Evolutionary conservation across 805 yeast genomes (phyloP), one percentile per base, ranked within the genome.

Genomic region (Starmerella lactis-condensi): DNA sequence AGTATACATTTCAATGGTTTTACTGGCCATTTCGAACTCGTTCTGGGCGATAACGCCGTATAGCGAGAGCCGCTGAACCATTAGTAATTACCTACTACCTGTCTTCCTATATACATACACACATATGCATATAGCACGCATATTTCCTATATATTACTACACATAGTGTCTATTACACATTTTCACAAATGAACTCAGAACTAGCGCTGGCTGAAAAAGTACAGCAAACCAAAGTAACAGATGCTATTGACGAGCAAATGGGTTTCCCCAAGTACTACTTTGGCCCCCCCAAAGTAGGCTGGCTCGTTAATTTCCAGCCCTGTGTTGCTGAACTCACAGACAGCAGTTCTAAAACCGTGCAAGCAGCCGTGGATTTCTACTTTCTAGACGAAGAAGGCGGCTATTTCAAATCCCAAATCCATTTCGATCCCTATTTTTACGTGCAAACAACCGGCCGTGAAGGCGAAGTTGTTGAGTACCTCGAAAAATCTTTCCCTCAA

Each of bases 331-430:
- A 30, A 14, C 24, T 35, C 12, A 31, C 24, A 7, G 24, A 31
- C 6, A 14, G 16, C 18, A 6, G 21, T 5, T 36, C 37, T 6
- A 37, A 30, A 5, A 58, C 61, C 26, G 44, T 63, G 8, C 60
- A 67, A n/a, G 68, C 94, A 0, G 98, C 85, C 3, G 94, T 85
- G 3, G 95, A 89, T 45, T 82, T 75, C 52, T 91, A 91, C 50
- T 89, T 91, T 44, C 55, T 89, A 6, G 96, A 83, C 51, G 93
- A 79, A 46, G 95, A 83, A 51, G 99, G 99, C 29, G 98, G 95
- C 5, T 70, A 77, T 26, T 89, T 91, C 60, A 89, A 85, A 50
- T 73, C 82, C 4, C 75, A 93, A 1, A 54, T 78, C 10, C 75
- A 66, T 35, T 78, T 67, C 48, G 82, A 79, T 43, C 99, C 99